Evolutionary conservation across 305 asterid genomes (phyloP), one percentile per base, ranked within the genome.

Genomic region (Striga hermonthica): DNA sequence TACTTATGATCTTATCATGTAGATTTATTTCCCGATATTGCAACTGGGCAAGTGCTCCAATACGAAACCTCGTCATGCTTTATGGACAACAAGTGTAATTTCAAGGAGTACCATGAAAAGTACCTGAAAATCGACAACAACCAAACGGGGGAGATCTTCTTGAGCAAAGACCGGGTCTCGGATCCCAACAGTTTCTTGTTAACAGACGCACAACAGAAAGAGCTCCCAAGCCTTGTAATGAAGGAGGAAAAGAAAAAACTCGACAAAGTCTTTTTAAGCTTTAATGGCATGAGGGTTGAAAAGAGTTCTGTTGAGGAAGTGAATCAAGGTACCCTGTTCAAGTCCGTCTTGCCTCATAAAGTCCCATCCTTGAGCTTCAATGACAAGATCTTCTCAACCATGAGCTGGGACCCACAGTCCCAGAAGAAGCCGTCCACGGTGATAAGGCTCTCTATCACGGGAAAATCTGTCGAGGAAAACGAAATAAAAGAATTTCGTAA

Each of bases 381-480:
- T 55, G 89, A 90, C 64, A 82, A 76, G 79, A 70, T 69, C 66
- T 72, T 66, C 67, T 36, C 49, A 47, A 60, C 82, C 61, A 41
- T 82, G 59, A 75, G 60, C 63, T 54, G 80, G 10, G 80, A 66
- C 53, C 60, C 72, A 54, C 81, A 68, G 31, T 69, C 86, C 65
- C 95, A 81, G 68, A 77, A 73, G 70, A 88, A 64, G 80, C 84
- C 80, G 48, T 76, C 97, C 11, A 69, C 95, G 5, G 83, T 91
- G 43, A 81, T 86, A 66, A 82, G 91, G 80, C 87, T 91, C 45
- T 88, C 96, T 22, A 69, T 88, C 47, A 86, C 80, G 62, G 77
- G 92, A 79, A 82, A 84, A 68, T 86, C 96, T 4, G 72, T 82
- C 31, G 95, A 87, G 65, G 83, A 75, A 64, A 92, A 84, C 62